Evolutionary conservation across 1,284 basidiomycete species (phyloP), one percentile per base, ranked within the genome.

Genomic region (Hemileia vastatrix): DNA sequence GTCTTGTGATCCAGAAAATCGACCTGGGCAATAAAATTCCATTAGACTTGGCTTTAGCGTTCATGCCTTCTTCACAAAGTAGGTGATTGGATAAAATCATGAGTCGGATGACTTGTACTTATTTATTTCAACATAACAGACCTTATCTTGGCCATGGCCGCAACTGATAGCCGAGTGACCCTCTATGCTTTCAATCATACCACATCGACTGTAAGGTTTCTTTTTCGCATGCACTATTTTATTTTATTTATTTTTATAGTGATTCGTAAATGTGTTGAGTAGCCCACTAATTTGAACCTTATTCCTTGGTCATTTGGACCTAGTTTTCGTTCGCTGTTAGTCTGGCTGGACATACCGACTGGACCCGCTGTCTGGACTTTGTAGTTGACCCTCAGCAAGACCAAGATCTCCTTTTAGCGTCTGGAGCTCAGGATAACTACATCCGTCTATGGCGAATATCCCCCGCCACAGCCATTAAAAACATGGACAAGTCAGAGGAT

Each of bases 311-410:
- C 21, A 36, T 18, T 48, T 54, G 53, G 23, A 11, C 54, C 23
- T 44, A 32, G 36, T 31, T 23, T 78, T 76, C 60, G 81, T 83
- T 19, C 81, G 81, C 19, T 33, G 69, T 80, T 4, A 79, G 81
- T 0, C 80, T 97, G 36, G 81, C 87, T 36, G 92, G 92, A 0
- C 92, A 97, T 72, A 88, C 94, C 79, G 92, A 96, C 73, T 97
- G 92, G 92, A 81, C 95, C 54, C 84, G 86, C 66, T 81, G 83
- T 65, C 81, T 96, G 24, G 81, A 85, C 1, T 89, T 95, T 75
- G 81, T 80, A 27, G 54, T 72, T 1, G 73, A 76, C 43, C 67
- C 76, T 1, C 49, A 70, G 2, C 74, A 78, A 8, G 53, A 64
- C 9, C 64, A 65, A n/a, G 78, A 79, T 57, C 66, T 80, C 67